Conservation (phyloP, 2,329 filamentous ascomycete species). For the Fusarium pseudograminearum region DNA sequence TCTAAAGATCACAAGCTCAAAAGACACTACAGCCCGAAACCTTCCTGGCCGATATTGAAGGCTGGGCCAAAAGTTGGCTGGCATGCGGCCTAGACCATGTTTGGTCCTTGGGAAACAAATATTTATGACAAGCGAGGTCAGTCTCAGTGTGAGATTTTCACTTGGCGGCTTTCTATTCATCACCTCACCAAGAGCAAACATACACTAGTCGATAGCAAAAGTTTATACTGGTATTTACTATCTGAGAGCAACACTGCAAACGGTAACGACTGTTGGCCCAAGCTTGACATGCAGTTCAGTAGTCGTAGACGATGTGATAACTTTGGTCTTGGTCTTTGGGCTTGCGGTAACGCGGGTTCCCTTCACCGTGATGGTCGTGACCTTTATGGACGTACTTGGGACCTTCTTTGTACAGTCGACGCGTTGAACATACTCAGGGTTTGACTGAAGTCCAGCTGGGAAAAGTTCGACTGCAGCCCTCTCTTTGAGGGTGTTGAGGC, state of each 20-base stretch:
- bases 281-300: no score
- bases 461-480: neutral
- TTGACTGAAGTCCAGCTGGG: neutral
- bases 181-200: accelerated
- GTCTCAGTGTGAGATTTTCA: accelerated
- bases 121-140: accelerated
- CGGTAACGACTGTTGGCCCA: no score
- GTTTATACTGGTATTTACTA: accelerated
- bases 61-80: accelerated
- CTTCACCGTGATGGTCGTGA: neutral
- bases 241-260: no score
- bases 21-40: no score
- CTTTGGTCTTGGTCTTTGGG: neutral
- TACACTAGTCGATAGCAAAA: accelerated
- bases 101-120: no score
- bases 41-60: no score
- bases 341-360: neutral
- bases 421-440: neutral
- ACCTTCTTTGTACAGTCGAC: neutral
- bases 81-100: accelerated
- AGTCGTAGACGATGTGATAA: neutral
- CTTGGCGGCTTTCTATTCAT: no score
- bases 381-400: neutral
- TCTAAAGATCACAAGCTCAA: no score
- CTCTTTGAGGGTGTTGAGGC: neutral